Evolutionary conservation across 2,329 filamentous ascomycete genomes (phyloP), one percentile per base, ranked within the genome.

Genomic region (Aphanocladium album): DNA sequence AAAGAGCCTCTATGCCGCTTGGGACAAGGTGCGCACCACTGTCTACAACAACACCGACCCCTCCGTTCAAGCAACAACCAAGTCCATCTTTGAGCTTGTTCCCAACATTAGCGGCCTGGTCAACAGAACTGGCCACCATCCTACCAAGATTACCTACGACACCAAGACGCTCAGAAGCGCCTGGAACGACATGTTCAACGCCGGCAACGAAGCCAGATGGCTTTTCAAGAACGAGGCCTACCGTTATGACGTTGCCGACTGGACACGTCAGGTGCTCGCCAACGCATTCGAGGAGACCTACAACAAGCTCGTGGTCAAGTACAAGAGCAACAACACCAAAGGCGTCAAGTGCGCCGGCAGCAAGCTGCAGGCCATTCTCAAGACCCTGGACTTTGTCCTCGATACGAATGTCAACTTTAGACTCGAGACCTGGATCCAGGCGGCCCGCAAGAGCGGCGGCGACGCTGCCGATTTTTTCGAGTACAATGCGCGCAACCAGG

Each of bases 401-500:
- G 47, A 57, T 9, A 60, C 57, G 19, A 56, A 56, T 19, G 33
- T 41, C 23, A 33, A 52, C 45, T 62, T 62, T 57, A 23, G 19
- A 6, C 37, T 62, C 2, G 27, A 41, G 5, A 55, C 27, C 1
- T 62, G 61, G 61, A 47, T 62, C 3, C 17, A 39, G n/a, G 51
- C 25, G 5, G 61, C 61, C 1, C 58, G 58, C 23, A 51, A 56
- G 27, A 55, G 33, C 33, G 43, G 61, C 23, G 56, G 52, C 27
- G 53, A 64, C 21, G 55, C 64, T 5, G 65, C 72, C 19, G 66
- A 72, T 17, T 77, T 74, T 62, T 74, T 76, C 57, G 74, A 75
- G 61, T 79, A 76, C 65, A 72, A 78, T 49, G 77, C 77, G 5
- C 70, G 75, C 12, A 80, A 80, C 52, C 78, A 80, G 62, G 69